Conservation (phyloP, 1,139 yeast species). For the Eremothecium coryli region DNA sequence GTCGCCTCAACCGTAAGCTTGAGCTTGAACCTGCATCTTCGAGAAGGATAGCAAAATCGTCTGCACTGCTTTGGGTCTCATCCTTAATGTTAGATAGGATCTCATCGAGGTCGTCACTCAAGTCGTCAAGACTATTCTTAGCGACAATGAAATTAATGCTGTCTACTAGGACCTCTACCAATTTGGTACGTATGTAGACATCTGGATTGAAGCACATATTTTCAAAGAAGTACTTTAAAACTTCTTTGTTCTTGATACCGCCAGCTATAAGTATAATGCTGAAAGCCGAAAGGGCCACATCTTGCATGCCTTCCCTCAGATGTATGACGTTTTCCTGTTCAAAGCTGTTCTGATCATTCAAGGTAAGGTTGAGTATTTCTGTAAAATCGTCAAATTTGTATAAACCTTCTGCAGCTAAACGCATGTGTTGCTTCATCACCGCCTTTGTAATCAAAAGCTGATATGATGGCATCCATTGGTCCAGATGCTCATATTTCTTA, state of each 20-base stretch:
- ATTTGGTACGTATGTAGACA: constrained; percentile 41
- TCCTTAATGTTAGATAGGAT: constrained; percentile 22
- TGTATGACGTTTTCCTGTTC: constrained; percentile 10
- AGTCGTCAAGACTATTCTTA: constrained; percentile 56
- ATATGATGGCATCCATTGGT: constrained; percentile 77
- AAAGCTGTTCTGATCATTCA: constrained; percentile 9
- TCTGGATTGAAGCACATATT: constrained; percentile 50
- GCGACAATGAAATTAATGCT: constrained; percentile 64
- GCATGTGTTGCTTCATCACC: constrained; percentile 47
- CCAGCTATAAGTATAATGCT: constrained; percentile 64
- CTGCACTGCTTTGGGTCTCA: constrained; percentile 9
- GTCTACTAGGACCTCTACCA: constrained; percentile 41
- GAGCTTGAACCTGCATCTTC: constrained; percentile 29
- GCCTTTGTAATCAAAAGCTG: constrained; percentile 48
- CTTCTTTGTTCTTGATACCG: constrained; percentile 55
- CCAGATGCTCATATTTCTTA: constrained; percentile 67
- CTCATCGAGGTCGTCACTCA: constrained; percentile 33
- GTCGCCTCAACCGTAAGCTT: constrained; percentile 44
- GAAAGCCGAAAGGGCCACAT: constrained; percentile 61
- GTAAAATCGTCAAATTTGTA: constrained; percentile 38
- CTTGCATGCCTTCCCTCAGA: constrained; percentile 37
- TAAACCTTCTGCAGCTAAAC: constrained; percentile 51
- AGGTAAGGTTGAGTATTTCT: constrained; percentile 34
- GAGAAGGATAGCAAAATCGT: constrained; percentile 42
- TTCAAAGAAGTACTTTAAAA: constrained; percentile 55